Evolutionary conservation across 2,329 filamentous ascomycete genomes (phyloP).

Genomic region (Fusarium verticillioides): DNA sequence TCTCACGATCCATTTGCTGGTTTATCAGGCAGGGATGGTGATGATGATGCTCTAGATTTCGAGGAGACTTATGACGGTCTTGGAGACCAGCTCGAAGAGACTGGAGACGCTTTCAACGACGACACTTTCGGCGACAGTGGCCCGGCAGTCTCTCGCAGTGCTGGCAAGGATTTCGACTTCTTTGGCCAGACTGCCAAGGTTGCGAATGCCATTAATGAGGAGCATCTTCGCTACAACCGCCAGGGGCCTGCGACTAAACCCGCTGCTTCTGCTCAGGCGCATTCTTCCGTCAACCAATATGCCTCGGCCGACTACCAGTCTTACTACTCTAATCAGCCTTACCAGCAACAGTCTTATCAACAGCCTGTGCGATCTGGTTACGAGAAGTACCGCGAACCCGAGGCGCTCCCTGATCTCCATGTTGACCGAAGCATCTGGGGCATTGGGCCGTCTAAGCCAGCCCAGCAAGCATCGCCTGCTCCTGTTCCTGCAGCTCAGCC

Average conservation of each 20-base stretch:
- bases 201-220: slow-evolving; percentile 86
- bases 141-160: slow-evolving; percentile 56
- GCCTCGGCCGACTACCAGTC: slow-evolving; percentile 51
- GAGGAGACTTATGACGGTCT: slow-evolving; percentile 98
- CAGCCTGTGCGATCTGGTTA: slow-evolving; percentile 84
- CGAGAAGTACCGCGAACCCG: slow-evolving; percentile 87
- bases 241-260: slow-evolving; percentile 69
- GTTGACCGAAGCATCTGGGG: slow-evolving; percentile 96
- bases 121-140: slow-evolving; percentile 80
- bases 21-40: slow-evolving; percentile 73
- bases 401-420: slow-evolving; percentile 88
- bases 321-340: slow-evolving; percentile 39
- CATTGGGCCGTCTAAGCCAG: slow-evolving; percentile 66
- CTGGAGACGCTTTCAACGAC: slow-evolving; percentile 94
- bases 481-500: slow-evolving; percentile 35
- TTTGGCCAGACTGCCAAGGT: slow-evolving; percentile 93
- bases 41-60: slow-evolving; percentile 76
- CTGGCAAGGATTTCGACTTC: slow-evolving; percentile 97
- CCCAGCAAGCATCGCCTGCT: slow-evolving; percentile 48
- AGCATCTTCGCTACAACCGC: slow-evolving; percentile 85
- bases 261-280: slow-evolving; percentile 46
- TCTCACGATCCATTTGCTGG: slow-evolving; percentile 87
- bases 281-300: slow-evolving; percentile 51
- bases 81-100: slow-evolving; percentile 89
- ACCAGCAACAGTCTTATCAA: slow-evolving; percentile 42